Conservation (phyloP, 257 asterid genomes). For the Paulownia fortunei region DNA sequence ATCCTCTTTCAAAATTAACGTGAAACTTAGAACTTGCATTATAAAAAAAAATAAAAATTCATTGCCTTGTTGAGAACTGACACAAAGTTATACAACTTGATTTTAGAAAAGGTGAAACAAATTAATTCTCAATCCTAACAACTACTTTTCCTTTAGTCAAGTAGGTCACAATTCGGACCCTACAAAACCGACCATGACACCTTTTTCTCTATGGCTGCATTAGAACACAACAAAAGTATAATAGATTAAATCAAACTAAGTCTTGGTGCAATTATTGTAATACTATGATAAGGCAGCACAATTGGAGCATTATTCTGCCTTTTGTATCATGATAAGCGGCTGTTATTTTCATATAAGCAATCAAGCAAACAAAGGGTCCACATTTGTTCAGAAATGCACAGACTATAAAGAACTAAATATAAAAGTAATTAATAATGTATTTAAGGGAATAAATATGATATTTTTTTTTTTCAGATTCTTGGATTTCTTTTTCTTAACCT, state of each 20-base stretch:
- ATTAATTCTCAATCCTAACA: neutral
- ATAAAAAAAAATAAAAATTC: too few relatives aligned
- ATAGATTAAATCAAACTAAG: neutral
- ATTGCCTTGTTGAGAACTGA: neutral
- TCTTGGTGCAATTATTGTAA: slow-evolving; percentile 25
- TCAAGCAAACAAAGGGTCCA: slow-evolving; percentile 24
- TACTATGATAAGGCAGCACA: neutral
- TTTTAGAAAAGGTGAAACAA: neutral
- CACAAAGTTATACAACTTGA: neutral
- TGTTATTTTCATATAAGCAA: slow-evolving; percentile 33
- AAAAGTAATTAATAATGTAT: neutral
- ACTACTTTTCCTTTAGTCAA: slow-evolving; percentile 5
- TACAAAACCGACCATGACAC: slow-evolving; percentile 32
- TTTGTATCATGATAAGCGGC: slow-evolving; percentile 20
- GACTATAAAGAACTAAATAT: neutral
- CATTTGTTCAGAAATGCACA: neutral
- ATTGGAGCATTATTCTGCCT: neutral
- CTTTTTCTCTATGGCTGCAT: slow-evolving; percentile 3
- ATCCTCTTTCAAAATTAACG: too few relatives aligned
- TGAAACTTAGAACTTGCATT: too few relatives aligned
- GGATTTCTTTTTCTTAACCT: too few relatives aligned
- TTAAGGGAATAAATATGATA: neutral
- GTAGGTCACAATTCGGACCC: slow-evolving; percentile 12
- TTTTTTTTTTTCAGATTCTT: too few relatives aligned
- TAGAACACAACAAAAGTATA: slow-evolving; percentile 9